Percentiles rank a stretch among this genome's conserved stretches.
These are phyloP conservation scores for Lepidium aucheri DNA, from an alignment of 345 rosid species.

Conservation along the genomic window DNA sequence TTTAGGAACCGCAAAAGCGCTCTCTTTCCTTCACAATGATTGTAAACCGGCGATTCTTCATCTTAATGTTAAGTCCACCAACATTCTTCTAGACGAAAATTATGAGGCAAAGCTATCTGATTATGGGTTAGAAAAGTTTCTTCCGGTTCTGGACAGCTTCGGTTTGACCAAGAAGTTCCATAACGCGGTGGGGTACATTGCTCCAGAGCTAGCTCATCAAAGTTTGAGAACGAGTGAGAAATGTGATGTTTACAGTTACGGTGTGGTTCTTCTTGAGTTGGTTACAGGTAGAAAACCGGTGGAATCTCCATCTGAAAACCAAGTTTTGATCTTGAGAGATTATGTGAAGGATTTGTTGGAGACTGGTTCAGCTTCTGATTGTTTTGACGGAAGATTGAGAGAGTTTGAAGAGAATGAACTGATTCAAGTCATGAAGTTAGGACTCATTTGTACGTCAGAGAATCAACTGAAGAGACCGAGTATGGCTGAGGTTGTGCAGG, in stretches of 20 bases:
- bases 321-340: slow-evolving; percentile 73
- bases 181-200: slow-evolving; percentile 94
- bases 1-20: slow-evolving; percentile 76
- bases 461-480: slow-evolving; percentile 80
- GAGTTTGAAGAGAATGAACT: slow-evolving; percentile 80
- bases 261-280: slow-evolving; percentile 87
- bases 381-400: slow-evolving; percentile 68
- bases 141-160: slow-evolving; percentile 68
- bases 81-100: slow-evolving; percentile 70
- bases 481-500: slow-evolving; percentile 96
- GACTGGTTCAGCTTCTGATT: slow-evolving; percentile 71
- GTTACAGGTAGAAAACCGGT: slow-evolving; percentile 91
- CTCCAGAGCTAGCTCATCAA: slow-evolving; percentile 76
- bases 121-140: slow-evolving; percentile 72
- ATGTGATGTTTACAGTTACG: slow-evolving; percentile 86
- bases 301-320: slow-evolving; percentile 55
- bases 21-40: slow-evolving; percentile 88
- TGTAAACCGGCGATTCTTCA: slow-evolving; percentile 84
- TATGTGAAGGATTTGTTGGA: slow-evolving; percentile 69
- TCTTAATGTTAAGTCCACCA: slow-evolving; percentile 82
- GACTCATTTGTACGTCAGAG: slow-evolving; percentile 72
- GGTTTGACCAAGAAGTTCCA: slow-evolving; percentile 63
- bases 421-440: slow-evolving; percentile 91
- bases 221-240: slow-evolving; percentile 70
- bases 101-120: slow-evolving; percentile 83